Evolutionary conservation across 2,329 filamentous ascomycete genomes (phyloP), one percentile per base, ranked within the genome.

Genomic region (Colletotrichum acutatum): DNA sequence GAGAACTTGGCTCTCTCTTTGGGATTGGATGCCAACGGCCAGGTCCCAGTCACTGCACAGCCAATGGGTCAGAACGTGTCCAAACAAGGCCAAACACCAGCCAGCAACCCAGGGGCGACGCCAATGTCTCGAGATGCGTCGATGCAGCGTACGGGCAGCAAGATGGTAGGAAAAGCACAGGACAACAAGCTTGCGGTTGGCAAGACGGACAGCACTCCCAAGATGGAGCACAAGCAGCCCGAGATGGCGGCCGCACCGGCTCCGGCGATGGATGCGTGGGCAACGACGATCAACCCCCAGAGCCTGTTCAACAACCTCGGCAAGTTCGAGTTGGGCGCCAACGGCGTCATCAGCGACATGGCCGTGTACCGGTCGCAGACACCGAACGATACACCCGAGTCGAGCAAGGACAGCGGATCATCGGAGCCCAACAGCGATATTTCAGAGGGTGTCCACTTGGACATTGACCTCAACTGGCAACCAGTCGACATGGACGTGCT

Each of bases 401-500:
- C 90, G 2, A 89, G 85, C 79, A 90, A 91, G 78, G 90, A 92
- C 69, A 87, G 86, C 75, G 86, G 88, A 4, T 80, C 83, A 9
- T 91, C 90, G 53, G 90, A 92, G 76, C 88, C 89, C 11, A 91
- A 87, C 74, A 91, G 89, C 77, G 90, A 92, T 75, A 87, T 91
- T 22, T 86, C 89, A 3, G 90, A 92, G 69, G 84, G 84, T 5
- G 84, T 86, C 4, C 79, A 82, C 19, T 82, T 90, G 16, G 89
- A 91, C 56, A 86, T 91, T 62, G 87, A 86, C 37, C 78, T 88
- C 32, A 81, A 83, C 59, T 91, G 87, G 87, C 82, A 83, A 57
- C 83, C 84, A 12, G 82, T 89, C n/a, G 86, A 87, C 58, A 79
- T 81, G 2, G 86, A 87, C 57, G 75, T 84, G 19, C 77, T 87